A percentile compares a stretch with the other conserved stretches of the same genome.
Conservation (phyloP, 768 basidiomycete genomes). For the Auriscalpium microsporum region DNA sequence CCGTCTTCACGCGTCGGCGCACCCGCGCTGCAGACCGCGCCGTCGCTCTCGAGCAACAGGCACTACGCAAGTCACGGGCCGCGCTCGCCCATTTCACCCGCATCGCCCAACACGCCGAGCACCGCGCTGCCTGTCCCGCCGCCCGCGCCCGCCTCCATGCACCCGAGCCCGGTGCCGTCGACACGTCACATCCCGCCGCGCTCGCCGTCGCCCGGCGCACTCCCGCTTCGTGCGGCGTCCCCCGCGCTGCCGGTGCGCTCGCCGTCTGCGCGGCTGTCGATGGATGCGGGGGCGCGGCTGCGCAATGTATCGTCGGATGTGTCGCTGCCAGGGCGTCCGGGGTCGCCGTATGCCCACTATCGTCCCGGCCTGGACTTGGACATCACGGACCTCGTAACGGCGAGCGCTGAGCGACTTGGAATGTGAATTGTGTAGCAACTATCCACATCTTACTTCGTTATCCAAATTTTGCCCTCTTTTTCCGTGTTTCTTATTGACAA, state of each 20-base stretch:
- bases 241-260: slow-evolving; percentile 9
- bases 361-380: slow-evolving; percentile 9
- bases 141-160: not conserved
- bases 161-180: not conserved
- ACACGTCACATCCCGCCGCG: slow-evolving; percentile 1
- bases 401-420: slow-evolving; percentile 5
- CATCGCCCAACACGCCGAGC: not conserved
- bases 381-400: slow-evolving; percentile 9
- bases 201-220: slow-evolving; percentile 6
- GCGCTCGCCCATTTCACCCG: not conserved
- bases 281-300: not conserved
- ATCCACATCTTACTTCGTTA: not conserved
- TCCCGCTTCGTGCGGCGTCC: slow-evolving; percentile 3
- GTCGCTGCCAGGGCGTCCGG: slow-evolving; percentile 10
- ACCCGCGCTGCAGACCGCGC: not conserved
- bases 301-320: slow-evolving; percentile 1
- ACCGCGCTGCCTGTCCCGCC: not conserved
- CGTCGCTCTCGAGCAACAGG: not conserved
- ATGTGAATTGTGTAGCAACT: not conserved
- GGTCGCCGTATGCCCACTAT: slow-evolving; percentile 11
- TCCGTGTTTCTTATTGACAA: no score
- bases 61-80: not conserved
- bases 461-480: no score
- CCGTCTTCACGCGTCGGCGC: not conserved
- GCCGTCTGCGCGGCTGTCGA: slow-evolving; percentile 3